A percentile compares a stretch with the other conserved stretches of the same genome.
These are phyloP conservation scores for Phytophthora idaei DNA, from an alignment of 352 stramenopile genomes.

Conservation along the genomic window DNA sequence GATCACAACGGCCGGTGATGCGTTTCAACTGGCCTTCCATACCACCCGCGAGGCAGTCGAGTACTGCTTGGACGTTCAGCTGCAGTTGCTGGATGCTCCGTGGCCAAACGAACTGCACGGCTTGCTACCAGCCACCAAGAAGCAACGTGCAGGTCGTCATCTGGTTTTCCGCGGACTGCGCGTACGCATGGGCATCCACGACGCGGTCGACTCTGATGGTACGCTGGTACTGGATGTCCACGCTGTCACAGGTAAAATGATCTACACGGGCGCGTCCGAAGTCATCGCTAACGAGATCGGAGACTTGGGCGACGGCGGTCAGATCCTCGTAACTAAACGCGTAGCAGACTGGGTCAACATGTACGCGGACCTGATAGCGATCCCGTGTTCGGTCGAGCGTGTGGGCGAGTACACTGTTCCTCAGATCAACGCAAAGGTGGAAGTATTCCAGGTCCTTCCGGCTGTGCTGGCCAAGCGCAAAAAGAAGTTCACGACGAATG, in stretches of 20 bases:
- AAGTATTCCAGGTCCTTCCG: slow-evolving; percentile 44
- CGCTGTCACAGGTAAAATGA: slow-evolving; percentile 54
- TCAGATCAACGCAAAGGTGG: slow-evolving; percentile 41
- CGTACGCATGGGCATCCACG: slow-evolving; percentile 67
- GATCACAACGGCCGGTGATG: slow-evolving; percentile 57
- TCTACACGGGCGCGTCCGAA: slow-evolving; percentile 49
- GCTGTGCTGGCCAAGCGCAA: slow-evolving; percentile 36
- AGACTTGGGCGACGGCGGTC: slow-evolving; percentile 51
- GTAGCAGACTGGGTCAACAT: slow-evolving; percentile 49
- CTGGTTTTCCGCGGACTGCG: slow-evolving; percentile 51
- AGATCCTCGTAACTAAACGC: slow-evolving; percentile 52
- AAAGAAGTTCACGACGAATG: slow-evolving; percentile 41
- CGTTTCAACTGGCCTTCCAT: slow-evolving; percentile 65
- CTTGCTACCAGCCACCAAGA: slow-evolving; percentile 43
- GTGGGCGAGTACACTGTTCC: slow-evolving; percentile 47
- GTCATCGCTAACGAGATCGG: slow-evolving; percentile 56
- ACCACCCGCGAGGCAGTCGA: slow-evolving; percentile 58
- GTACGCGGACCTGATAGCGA: slow-evolving; percentile 43
- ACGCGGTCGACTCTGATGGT: slow-evolving; percentile 39
- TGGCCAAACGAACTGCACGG: slow-evolving; percentile 52
- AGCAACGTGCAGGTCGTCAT: slow-evolving; percentile 34
- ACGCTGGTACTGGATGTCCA: slow-evolving; percentile 43
- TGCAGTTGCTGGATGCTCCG: slow-evolving; percentile 41
- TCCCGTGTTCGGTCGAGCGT: slow-evolving; percentile 33
- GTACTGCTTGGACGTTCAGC: slow-evolving; percentile 59